Evolutionary conservation across 2,329 filamentous ascomycete species (phyloP).

Genomic region (Monosporascus ibericus): DNA sequence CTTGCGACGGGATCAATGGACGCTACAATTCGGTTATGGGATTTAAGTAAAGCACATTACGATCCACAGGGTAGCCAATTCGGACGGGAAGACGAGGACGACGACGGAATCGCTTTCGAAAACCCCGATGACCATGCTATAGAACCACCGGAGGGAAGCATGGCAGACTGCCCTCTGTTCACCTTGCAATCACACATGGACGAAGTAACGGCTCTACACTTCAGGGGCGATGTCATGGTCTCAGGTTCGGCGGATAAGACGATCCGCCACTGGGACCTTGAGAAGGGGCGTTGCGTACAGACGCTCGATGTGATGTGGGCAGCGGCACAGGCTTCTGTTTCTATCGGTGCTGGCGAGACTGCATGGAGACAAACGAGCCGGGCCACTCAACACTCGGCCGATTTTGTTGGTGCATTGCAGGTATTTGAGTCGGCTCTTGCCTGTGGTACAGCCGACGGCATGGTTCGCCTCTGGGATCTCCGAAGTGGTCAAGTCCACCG

Average conservation of each 20-base stretch:
- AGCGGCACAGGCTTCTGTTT: conserved; percentile 78
- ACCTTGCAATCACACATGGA: conserved; percentile 86
- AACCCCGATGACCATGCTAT: conserved; percentile 61
- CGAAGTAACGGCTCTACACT: conserved; percentile 90
- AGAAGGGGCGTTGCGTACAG: conserved; percentile 95
- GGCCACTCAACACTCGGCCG: conserved; percentile 60
- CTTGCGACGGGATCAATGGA: conserved; percentile 93
- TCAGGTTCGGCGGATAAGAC: conserved; percentile 98
- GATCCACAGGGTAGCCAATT: conserved; percentile 60
- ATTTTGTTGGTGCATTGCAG: conserved; percentile 92
- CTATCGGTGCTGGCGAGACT: conserved; percentile 53
- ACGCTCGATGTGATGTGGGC: conserved; percentile 98
- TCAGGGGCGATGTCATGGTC: conserved; percentile 81
- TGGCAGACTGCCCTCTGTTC: conserved; percentile 85
- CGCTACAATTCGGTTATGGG: conserved; percentile 91
- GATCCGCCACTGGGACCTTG: conserved; percentile 92
- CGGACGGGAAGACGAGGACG: conserved; percentile 52
- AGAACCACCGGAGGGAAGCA: conserved; percentile 70
- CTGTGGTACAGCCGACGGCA: conserved; percentile 93
- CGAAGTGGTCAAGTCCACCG: conserved; percentile 95
- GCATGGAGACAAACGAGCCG: conserved; percentile 70
- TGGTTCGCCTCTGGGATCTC: conserved; percentile 95
- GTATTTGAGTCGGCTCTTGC: conserved; percentile 94
- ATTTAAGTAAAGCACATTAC: conserved; percentile 83
- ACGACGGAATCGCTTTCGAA: conserved; percentile 67